Base-by-base conservation (phyloP, 257 asterid genomes). In the Forsythia suspensa region DNA sequence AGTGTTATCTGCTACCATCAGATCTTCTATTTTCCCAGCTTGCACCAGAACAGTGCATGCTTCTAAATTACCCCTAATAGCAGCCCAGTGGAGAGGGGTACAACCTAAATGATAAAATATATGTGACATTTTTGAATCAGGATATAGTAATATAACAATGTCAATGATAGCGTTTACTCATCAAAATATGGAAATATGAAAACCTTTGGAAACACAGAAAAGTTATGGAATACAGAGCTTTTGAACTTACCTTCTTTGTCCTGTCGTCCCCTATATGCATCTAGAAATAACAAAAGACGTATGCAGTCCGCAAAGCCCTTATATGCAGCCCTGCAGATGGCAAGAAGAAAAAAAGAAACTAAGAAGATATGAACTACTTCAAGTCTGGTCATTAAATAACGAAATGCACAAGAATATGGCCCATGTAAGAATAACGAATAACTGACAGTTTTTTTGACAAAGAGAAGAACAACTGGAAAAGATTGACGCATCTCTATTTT, bases 31-130 rank as follows among this genome's bases (percentile, higher is more conserved):
- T 88, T 95, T 93, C 77, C 99, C 99, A 63, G 99, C 96, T 86
- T 91, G 98, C 79, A 95, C 98, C 89, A 95, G 89, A 84, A 95
- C 97, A 52, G 98, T 95, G 92, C 99, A 95, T 76, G 99, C 99
- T 88, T 95, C 99, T 82, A 95, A 84, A 77, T 93, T 89, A 77
- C 97, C 99, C 88, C 94, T 90, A 71, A 92, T 92, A 82, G 99
- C 98, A 84, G 98, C 97, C 99, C 99, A 95, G 76, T 95, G 99
- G 70, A 95, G 92, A 79, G 99, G 97, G 68, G 97, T 93, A 86
- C 99, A 95, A 78, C 99, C 99, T 95, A 88, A 70, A 83, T 70
- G 79, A 59, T 18, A 55, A 77, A 74, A 73, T 4, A 77, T 74
- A 76, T 71, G 65, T 34, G 74, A 68, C 34, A 12, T 61, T 39